Conservation (phyloP, 352 stramenopile species). For the Thraustotheca clavata region DNA sequence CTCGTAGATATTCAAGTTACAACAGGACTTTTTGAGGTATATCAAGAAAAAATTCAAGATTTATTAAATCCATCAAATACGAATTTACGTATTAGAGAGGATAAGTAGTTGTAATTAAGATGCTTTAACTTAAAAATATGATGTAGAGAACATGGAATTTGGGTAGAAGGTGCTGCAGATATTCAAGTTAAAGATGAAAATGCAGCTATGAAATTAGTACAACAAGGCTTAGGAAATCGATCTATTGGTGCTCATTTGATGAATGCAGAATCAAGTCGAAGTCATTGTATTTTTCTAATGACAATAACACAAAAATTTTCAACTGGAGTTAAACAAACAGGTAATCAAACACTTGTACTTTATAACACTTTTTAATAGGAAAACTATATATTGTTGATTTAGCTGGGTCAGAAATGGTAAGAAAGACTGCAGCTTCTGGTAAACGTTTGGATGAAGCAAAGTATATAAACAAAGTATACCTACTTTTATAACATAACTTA, state of each 20-base stretch:
- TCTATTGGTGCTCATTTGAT: slow-evolving; percentile 39
- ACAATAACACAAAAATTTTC: slow-evolving; percentile 27
- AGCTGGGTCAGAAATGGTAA: slow-evolving; percentile 53
- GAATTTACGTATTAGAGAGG: slow-evolving; percentile 38
- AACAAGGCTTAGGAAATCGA: slow-evolving; percentile 31
- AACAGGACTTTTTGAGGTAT: slow-evolving; percentile 59
- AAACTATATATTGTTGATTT: slow-evolving; percentile 58
- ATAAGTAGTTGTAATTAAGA: slow-evolving; percentile 12
- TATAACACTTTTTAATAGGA: not conserved
- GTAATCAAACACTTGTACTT: slow-evolving; percentile 16
- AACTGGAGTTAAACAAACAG: slow-evolving; percentile 18
- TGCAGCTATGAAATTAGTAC: slow-evolving; percentile 30
- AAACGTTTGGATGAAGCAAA: slow-evolving; percentile 59
- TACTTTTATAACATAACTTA: not conserved
- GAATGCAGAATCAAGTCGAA: slow-evolving; percentile 59
- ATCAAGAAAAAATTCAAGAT: slow-evolving; percentile 55
- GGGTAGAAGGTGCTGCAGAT: slow-evolving; percentile 42
- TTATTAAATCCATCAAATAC: slow-evolving; percentile 35
- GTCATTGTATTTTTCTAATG: slow-evolving; percentile 58
- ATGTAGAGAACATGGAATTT: slow-evolving; percentile 24
- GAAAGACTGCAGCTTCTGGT: slow-evolving; percentile 43
- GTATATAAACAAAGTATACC: slow-evolving; percentile 53
- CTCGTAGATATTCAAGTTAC: slow-evolving; percentile 23
- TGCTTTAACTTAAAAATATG: not conserved
- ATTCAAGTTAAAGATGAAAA: slow-evolving; percentile 30